Percentiles rank a stretch among this genome's conserved stretches.
Conservation (phyloP, 2,329 filamentous ascomycete genomes). For the Trematosphaeria pertusa region DNA sequence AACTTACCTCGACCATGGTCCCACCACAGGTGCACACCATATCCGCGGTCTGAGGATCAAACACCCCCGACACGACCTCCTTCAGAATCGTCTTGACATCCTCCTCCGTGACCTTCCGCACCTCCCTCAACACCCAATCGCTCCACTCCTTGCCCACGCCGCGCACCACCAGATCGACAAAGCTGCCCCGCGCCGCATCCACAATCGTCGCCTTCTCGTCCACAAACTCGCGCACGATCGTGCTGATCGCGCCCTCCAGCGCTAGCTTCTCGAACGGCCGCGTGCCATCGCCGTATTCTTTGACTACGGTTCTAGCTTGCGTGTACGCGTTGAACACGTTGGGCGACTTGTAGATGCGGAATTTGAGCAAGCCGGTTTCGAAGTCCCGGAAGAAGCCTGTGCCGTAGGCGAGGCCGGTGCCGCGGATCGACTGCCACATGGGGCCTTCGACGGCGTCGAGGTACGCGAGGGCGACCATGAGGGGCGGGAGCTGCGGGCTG, state of each 20-base stretch:
- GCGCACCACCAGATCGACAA: conserved; percentile 79
- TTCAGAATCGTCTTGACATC: conserved; percentile 78
- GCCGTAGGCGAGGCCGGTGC: conserved; percentile 92
- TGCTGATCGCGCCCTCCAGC: conserved; percentile 88
- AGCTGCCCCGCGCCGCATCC: conserved; percentile 81
- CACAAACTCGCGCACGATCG: conserved; percentile 84
- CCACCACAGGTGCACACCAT: conserved; percentile 87
- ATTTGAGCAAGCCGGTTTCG: conserved; percentile 81
- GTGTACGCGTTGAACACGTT: conserved; percentile 86
- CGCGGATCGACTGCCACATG: conserved; percentile 90
- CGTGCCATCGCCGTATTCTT: conserved; percentile 74
- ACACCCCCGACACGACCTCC: conserved; percentile 79
- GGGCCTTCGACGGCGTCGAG: conserved; percentile 94
- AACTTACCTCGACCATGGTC: conserved; percentile 80
- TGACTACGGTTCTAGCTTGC: conserved; percentile 76
- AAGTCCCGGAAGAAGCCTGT: conserved; percentile 78
- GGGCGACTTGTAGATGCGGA: conserved; percentile 88
- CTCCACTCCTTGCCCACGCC: conserved; percentile 80
- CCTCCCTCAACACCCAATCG: conserved; percentile 75
- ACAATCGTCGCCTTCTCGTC: conserved; percentile 89
- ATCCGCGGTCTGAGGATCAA: conserved; percentile 80
- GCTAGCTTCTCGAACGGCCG: conserved; percentile 78
- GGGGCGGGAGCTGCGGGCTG: conserved; percentile 79
- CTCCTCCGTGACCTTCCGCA: conserved; percentile 76
- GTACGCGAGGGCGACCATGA: conserved; percentile 88